A percentile compares a stretch with the other conserved stretches of the same genome.
These are phyloP conservation scores for Sugiyamaella lignohabitans DNA, from an alignment of 805 yeast genomes.

Conservation along the genomic window DNA sequence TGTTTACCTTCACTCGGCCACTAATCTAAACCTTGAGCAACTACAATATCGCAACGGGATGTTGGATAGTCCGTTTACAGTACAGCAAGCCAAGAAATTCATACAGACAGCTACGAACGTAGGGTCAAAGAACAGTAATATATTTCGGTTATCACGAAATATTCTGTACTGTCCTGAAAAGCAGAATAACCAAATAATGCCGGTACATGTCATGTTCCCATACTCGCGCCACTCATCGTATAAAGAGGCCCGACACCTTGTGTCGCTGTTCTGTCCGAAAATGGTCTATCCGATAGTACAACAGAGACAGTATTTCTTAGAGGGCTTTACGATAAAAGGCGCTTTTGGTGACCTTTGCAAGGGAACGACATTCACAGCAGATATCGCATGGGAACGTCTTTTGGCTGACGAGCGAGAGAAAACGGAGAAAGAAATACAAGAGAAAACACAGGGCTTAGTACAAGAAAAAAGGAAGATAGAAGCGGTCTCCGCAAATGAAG, in stretches of 20 bases:
- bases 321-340: slow-evolving; percentile 13
- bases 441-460: not conserved
- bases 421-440: not conserved
- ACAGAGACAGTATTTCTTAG: slow-evolving; percentile 1
- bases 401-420: not conserved
- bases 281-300: slow-evolving; percentile 19
- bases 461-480: not conserved
- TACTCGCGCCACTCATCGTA: slow-evolving; percentile 32
- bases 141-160: no score
- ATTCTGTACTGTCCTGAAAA: slow-evolving; percentile 19
- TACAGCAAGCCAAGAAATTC: no score
- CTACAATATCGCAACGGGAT: not conserved
- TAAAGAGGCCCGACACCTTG: slow-evolving; percentile 22
- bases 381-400: slow-evolving; percentile 7
- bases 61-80: no score
- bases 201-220: slow-evolving; percentile 22
- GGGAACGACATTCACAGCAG: slow-evolving; percentile 10
- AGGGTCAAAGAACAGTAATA: no score
- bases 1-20: not conserved
- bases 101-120: no score
- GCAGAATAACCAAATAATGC: slow-evolving; percentile 16
- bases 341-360: slow-evolving; percentile 18
- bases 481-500: not conserved
- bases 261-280: slow-evolving; percentile 18
- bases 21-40: not conserved